A percentile compares a stretch with the other conserved stretches of the same genome.
Conservation (phyloP, 2,329 filamentous ascomycete species). For the Fusarium begoniae region DNA sequence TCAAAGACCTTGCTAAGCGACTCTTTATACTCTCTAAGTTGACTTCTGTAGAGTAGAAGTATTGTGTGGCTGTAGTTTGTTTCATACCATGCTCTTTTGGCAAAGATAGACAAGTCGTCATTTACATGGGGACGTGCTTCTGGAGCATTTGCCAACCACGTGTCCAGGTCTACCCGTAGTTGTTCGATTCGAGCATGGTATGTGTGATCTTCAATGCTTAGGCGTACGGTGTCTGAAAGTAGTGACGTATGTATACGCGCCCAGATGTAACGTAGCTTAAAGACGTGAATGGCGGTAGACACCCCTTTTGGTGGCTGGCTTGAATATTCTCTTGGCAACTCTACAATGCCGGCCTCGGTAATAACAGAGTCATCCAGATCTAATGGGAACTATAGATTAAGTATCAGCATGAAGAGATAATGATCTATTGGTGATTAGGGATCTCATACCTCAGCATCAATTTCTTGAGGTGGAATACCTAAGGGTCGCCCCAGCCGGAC, state of each 20-base stretch:
- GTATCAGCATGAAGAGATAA: too few species aligned
- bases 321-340: not conserved
- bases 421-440: fast-evolving
- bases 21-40: not conserved
- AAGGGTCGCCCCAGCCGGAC: not conserved
- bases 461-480: not conserved
- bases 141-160: not conserved
- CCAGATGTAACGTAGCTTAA: not conserved
- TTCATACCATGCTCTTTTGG: not conserved
- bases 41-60: not conserved
- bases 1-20: not conserved
- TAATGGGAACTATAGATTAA: not conserved
- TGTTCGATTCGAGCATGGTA: not conserved
- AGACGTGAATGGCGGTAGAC: not conserved
- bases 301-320: not conserved
- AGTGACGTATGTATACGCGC: not conserved
- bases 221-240: not conserved
- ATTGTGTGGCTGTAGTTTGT: not conserved
- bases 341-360: not conserved
- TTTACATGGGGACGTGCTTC: not conserved
- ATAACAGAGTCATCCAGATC: not conserved
- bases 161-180: not conserved
- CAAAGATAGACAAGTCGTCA: not conserved
- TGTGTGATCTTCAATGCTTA: not conserved
- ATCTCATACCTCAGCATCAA: not conserved